Percentiles rank a stretch among this genome's conserved stretches.
These are phyloP conservation scores for Russula emetica DNA, from an alignment of 768 basidiomycete genomes.

Conservation along the genomic window DNA sequence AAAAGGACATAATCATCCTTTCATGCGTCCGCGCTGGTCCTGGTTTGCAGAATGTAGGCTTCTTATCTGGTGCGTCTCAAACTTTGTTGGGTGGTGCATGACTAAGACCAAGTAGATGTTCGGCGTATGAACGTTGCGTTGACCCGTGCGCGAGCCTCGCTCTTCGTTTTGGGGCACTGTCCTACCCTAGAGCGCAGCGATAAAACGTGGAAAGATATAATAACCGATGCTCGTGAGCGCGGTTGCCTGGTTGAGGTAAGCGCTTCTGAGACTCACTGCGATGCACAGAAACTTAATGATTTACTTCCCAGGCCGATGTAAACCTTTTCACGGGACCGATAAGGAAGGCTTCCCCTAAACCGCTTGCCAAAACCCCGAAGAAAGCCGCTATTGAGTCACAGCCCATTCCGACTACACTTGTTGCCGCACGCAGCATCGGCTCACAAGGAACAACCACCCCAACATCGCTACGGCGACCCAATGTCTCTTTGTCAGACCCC, in stretches of 20 bases:
- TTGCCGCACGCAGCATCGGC: slow-evolving; percentile 21
- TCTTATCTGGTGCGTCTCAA: slow-evolving; percentile 62
- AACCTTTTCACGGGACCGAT: slow-evolving; percentile 40
- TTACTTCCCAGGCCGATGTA: slow-evolving; percentile 34
- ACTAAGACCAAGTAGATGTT: slow-evolving; percentile 43
- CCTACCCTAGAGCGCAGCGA: slow-evolving; percentile 87
- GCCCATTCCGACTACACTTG: slow-evolving; percentile 11
- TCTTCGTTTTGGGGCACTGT: slow-evolving; percentile 90
- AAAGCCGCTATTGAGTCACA: not conserved
- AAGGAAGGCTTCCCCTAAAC: not conserved
- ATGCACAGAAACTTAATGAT: not conserved
- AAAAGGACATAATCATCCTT: slow-evolving; percentile 96
- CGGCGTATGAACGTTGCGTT: slow-evolving; percentile 98
- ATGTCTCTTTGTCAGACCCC: not conserved
- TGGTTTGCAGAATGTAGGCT: slow-evolving; percentile 77
- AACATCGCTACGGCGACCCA: not conserved
- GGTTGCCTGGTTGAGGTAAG: slow-evolving; percentile 60
- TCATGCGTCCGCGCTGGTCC: slow-evolving; percentile 95
- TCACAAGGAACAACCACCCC: not conserved
- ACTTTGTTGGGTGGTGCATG: not conserved
- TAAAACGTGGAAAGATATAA: slow-evolving; percentile 69
- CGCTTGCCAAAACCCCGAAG: slow-evolving; percentile 9
- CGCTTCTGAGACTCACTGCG: slow-evolving; percentile 29
- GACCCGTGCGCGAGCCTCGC: slow-evolving; percentile 90
- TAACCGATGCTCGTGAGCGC: slow-evolving; percentile 68